Evolutionary conservation across 2,329 filamentous ascomycete genomes (phyloP).

Genomic region (Thielaviopsis euricoi): DNA sequence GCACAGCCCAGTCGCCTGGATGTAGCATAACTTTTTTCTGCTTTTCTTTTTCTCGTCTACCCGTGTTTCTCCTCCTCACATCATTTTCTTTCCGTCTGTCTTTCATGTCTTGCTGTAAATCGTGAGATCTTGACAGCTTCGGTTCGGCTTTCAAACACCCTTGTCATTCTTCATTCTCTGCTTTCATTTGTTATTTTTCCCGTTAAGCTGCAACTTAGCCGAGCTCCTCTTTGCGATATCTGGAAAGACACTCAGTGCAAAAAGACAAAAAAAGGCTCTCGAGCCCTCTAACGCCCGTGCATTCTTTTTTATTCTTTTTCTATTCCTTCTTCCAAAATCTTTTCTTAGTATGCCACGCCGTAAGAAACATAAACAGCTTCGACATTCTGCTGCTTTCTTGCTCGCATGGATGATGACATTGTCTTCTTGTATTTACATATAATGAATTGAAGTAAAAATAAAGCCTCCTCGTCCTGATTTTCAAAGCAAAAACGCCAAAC

Average conservation of each 20-base stretch:
- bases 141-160: too few relatives aligned
- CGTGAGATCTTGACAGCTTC: neutral
- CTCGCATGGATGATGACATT: neutral
- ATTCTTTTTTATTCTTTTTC: neutral
- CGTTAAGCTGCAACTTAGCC: neutral
- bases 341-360: neutral
- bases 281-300: neutral
- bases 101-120: neutral
- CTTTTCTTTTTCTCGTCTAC: neutral
- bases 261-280: neutral
- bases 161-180: neutral
- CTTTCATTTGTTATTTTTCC: neutral
- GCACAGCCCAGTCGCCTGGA: neutral
- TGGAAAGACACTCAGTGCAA: neutral
- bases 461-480: neutral
- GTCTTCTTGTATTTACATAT: too few relatives aligned
- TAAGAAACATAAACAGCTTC: neutral
- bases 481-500: neutral
- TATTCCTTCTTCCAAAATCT: too few relatives aligned
- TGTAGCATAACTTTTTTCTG: neutral
- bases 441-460: neutral
- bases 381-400: neutral
- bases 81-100: neutral
- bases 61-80: neutral
- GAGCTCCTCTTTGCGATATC: neutral